Evolutionary conservation across 208 protist genomes (phyloP).

Genomic region (Leishmania arabica): DNA sequence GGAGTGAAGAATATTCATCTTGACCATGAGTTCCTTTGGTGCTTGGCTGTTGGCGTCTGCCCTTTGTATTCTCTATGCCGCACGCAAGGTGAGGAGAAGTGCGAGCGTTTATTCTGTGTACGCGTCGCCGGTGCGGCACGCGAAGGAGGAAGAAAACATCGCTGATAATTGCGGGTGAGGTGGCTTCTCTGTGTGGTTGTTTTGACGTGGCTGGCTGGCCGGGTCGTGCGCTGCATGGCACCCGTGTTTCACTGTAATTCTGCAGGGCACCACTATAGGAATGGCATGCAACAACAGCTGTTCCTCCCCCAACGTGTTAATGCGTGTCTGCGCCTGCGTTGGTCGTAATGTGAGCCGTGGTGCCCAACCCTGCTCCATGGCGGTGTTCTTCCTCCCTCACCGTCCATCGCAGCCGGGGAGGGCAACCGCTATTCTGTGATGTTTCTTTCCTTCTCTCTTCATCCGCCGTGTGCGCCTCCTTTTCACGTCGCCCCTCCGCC

Average conservation of each 20-base stretch:
- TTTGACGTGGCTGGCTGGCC: background rate
- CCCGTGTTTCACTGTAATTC: background rate
- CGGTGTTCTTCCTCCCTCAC: background rate
- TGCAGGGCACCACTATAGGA: background rate
- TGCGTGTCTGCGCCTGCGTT: background rate
- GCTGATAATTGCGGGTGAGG: background rate
- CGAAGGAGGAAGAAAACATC: background rate
- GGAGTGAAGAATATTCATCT: background rate
- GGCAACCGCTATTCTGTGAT: slow-evolving; percentile 7
- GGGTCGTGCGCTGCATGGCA: background rate
- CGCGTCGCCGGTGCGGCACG: background rate
- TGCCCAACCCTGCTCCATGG: background rate
- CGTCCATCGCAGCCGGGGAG: background rate
- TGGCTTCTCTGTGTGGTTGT: background rate
- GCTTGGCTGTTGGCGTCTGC: background rate
- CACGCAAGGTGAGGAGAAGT: background rate
- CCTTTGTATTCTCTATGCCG: background rate
- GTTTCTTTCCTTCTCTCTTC: no score
- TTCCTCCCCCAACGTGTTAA: background rate
- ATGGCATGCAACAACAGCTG: background rate
- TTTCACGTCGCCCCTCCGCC: background rate
- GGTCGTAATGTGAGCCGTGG: background rate
- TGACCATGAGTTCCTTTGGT: background rate
- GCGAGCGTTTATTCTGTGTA: background rate
- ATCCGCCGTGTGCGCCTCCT: background rate